Conservation (phyloP, 2,329 filamentous ascomycete species). For the Xylaria sp. region DNA sequence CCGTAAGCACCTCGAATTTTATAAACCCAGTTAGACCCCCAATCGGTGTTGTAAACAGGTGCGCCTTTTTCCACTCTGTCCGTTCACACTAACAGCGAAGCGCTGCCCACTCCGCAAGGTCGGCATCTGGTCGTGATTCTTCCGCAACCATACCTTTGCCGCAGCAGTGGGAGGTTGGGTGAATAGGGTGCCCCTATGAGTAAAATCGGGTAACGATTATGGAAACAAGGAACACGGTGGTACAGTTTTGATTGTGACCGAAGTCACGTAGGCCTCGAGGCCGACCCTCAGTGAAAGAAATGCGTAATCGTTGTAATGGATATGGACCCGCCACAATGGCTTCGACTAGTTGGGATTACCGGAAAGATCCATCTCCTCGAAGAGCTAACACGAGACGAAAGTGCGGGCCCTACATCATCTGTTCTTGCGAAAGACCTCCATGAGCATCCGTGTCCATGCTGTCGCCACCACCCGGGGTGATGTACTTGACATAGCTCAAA, state of each 20-base stretch:
- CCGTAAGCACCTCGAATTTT: constrained; percentile 17
- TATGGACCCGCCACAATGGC: not conserved
- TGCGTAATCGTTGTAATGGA: not conserved
- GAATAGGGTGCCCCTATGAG: constrained; percentile 3
- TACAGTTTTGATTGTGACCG: constrained; percentile 28
- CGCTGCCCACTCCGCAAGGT: constrained; percentile 21
- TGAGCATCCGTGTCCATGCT: constrained; percentile 86
- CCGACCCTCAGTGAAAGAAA: not conserved
- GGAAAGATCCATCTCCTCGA: not conserved
- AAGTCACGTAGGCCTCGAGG: not conserved
- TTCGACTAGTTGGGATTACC: not conserved
- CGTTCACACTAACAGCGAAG: constrained; percentile 33
- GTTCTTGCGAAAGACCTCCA: constrained; percentile 88
- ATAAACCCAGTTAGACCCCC: constrained; percentile 25
- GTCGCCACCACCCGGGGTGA: constrained; percentile 74
- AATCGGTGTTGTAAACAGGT: constrained; percentile 33
- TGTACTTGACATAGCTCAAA: constrained; percentile 93
- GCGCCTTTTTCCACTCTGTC: constrained; percentile 35
- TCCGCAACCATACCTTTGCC: constrained; percentile 11
- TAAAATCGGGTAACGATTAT: constrained; percentile 15
- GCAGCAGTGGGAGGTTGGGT: constrained; percentile 1
- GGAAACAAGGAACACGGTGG: constrained; percentile 25
- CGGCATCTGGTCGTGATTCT: constrained; percentile 14
- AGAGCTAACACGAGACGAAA: not conserved
- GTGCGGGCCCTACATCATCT: constrained; percentile 80